Base-by-base conservation (phyloP, 352 stramenopile genomes). In the Phytophthora pisi region DNA sequence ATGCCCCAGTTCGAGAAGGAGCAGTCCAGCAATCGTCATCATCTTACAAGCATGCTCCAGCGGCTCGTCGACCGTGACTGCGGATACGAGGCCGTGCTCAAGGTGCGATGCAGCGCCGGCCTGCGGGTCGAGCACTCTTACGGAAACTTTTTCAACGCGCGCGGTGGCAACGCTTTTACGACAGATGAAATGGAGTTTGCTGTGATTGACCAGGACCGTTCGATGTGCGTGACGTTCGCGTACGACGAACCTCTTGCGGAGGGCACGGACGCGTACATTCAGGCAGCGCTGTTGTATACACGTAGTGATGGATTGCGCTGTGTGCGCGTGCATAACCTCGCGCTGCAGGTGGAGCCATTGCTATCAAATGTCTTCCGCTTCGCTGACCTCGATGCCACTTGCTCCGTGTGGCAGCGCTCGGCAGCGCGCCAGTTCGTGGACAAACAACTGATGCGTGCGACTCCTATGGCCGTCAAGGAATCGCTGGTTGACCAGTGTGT, bases 311-410 rank as follows among this genome's bases (percentile, higher is more conserved):
- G 90, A 31, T 77, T 95, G 38, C 89, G 92, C 54, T 92, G 89
- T 57, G 91, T 98, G 34, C 92, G 93, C 49, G 93, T 97, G 57
- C 93, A 98, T 78, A 98, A 96, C 60, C 57, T 97, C 31, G 88
- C 88, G 16, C 50, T 97, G 28, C 82, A 81, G 16, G 86, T 93
- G 30, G 86, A 94, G 23, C 73, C 77, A 5, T 68, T 96, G 54
- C 65, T 96, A 16, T 88, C 86, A 40, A 96, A 97, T 65, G 81
- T 97, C 20, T 98, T 97, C 74, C 88, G 87, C 31, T 91, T 92
- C 40, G 90, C 89, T 1, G 91, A 97, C 56, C 66, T 97, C 50
- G 92, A 97, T 45, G 89, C 90, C 13, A 93, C 89, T 4, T 93
- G 88, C 61, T 92, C 88, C 9, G 81, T 96, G 23, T 96, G 86